These are phyloP conservation scores for Salix brachista DNA, from an alignment of 345 rosid species.

Conservation along the genomic window DNA sequence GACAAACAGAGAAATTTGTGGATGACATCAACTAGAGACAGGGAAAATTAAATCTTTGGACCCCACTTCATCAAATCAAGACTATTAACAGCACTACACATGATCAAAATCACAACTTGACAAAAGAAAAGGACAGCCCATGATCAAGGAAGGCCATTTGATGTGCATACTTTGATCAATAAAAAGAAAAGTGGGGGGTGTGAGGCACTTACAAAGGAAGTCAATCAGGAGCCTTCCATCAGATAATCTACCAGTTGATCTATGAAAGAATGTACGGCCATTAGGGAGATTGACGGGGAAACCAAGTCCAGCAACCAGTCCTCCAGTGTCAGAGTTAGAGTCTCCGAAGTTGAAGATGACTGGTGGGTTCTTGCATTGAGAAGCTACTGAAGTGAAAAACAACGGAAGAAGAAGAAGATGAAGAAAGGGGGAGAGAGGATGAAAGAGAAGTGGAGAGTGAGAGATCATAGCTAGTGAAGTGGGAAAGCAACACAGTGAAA, in stretches of 20 bases:
- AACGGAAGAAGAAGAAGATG: constrained; percentile 1
- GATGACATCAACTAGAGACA: too few relatives aligned
- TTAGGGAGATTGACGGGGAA: constrained; percentile 59
- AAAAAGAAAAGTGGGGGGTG: background rate
- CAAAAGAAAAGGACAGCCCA: background rate
- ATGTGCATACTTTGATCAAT: background rate
- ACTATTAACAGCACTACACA: too few relatives aligned
- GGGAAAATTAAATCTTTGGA: too few relatives aligned
- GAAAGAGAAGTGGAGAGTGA: background rate
- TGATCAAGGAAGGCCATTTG: background rate
- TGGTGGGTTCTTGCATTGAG: constrained; percentile 46
- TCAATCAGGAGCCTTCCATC: constrained; percentile 86
- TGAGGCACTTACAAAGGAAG: constrained; percentile 58
- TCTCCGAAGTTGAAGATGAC: constrained; percentile 84
- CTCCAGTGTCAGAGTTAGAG: constrained; percentile 94
- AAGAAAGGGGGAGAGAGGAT: background rate
- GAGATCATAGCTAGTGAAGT: constrained; percentile 1
- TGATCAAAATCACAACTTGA: too few relatives aligned
- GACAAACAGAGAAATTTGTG: background rate
- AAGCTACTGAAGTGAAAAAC: constrained; percentile 6
- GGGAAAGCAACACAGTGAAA: too few relatives aligned
- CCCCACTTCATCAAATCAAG: too few relatives aligned
- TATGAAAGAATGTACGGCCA: constrained; percentile 62
- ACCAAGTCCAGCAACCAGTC: constrained; percentile 78
- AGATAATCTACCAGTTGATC: constrained; percentile 70